These are phyloP conservation scores for Trichoderma guizhouense DNA, from an alignment of 2,329 filamentous ascomycete genomes.

Conservation along the genomic window DNA sequence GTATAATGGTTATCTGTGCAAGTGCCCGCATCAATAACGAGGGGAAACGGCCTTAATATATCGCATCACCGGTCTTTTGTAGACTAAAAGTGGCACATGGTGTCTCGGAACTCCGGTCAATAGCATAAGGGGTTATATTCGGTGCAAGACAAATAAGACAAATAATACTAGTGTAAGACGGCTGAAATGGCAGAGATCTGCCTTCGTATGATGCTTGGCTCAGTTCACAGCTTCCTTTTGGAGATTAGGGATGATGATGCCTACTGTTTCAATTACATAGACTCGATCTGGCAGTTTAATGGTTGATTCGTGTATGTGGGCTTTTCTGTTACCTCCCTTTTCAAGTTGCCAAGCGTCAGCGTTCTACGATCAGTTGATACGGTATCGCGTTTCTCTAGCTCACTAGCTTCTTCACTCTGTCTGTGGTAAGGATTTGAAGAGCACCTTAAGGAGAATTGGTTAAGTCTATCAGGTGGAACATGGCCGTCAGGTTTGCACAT, in stretches of 20 bases:
- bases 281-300: neutral
- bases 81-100: neutral
- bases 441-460: too few relatives aligned
- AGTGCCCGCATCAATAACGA: neutral
- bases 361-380: neutral
- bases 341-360: neutral
- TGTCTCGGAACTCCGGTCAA: neutral
- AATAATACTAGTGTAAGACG: neutral
- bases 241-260: neutral
- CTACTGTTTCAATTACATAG: neutral
- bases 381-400: neutral
- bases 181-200: neutral
- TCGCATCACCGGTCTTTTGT: neutral
- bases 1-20: too few relatives aligned
- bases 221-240: neutral
- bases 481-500: too few relatives aligned
- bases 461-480: too few relatives aligned
- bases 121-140: slow-evolving; percentile 6
- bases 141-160: neutral
- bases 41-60: neutral
- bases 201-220: neutral
- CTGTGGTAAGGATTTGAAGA: neutral
- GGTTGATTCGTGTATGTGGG: neutral
- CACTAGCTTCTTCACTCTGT: neutral
- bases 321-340: neutral